Base-by-base conservation (phyloP, 148 eudicot species). In the Bassia scoparia region DNA sequence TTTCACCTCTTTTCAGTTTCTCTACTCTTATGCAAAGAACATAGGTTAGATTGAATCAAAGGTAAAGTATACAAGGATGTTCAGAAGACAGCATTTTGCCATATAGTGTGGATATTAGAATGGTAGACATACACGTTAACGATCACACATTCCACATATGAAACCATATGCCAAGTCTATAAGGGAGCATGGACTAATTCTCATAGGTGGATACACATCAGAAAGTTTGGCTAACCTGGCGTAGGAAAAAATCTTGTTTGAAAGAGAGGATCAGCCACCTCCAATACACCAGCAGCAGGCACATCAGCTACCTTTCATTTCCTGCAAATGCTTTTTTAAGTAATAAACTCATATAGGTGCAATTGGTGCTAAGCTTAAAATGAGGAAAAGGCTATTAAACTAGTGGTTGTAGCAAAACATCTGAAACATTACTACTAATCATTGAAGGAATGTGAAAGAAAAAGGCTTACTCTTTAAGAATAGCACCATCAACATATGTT, bases 231-330 rank as follows among this genome's bases (percentile, higher is more conserved):
- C 78, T 86, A 82, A 95, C 99, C 97, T 95, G 96, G 68, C 94
- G 97, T 81, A 95, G 86, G 78, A 86, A 95, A 87, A 79, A 95
- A n/a, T n/a, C 85, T 82, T 95, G 83, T 86, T 87, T 38, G 96
- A 88, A 71, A 95, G 99, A 69, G 89, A 72, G 99, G 99, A 68
- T 92, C 96, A 55, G 99, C 88, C 82, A 92, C 84, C 81, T 95
- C 99, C 61, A 95, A 89, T 74, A 95, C 80, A 76, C 99, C 99
- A 11, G 97, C 99, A 73, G 99, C 97, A 77, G 92, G 96, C 77
- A 95, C 90, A 92, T 95, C 99, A 79, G 99, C 90, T 24, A 97
- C 97, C 79, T 83, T 91, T 94, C 99, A 95, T 95, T 79, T 95
- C 99, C 99, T 92, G 87, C 77, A 79, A 71, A 70, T 50, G 52